Base-by-base conservation (phyloP, 192 early-diverging fungal genomes). In the Coemansia sp. region DNA sequence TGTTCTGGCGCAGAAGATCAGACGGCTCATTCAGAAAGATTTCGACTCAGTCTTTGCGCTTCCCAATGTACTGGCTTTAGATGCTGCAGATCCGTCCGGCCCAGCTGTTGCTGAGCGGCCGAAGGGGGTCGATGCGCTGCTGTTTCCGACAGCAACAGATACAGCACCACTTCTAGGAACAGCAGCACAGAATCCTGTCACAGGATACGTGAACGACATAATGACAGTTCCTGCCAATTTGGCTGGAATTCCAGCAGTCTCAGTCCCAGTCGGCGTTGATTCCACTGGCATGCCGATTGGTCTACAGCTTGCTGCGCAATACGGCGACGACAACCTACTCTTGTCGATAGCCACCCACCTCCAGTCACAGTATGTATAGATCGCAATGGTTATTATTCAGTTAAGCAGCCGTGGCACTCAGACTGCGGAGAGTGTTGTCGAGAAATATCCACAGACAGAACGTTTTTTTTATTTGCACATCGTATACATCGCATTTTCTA, bases 211-310 rank as follows among this genome's bases (percentile, higher is more conserved):
- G 43, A 91, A 93, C 68, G 96, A 98, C 83, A 89, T 95, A 16
- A 87, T 96, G 85, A 96, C 94, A 7, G 89, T 96, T 1, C 92
- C 96, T 16, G 91, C 92, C 6, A 93, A 89, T 62, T 77, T 98
- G 63, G 94, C 93, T 0, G 96, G 96, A 36, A 72, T 91, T 15
- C 92, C 92, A 20, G 89, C 92, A 0, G 85, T 93, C 21, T 87
- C 88, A 24, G 81, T 93, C 0, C 90, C 90, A 20, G 81, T 77
- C 71, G 85, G 82, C 1, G 60, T 24, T 14, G 48, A 72, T 6
- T 34, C 34, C 18, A 77, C 82, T 33, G 86, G 86, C 7, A 77
- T 89, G 65, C 92, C 93, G 10, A 75, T 94, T 66, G 94, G 93
- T 1, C 69, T 98, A 45, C 96, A 98, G 71, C 72, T 98, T n/a